Conservation (phyloP, 169 alveolate species). For the Besnoitia besnoiti region DNA sequence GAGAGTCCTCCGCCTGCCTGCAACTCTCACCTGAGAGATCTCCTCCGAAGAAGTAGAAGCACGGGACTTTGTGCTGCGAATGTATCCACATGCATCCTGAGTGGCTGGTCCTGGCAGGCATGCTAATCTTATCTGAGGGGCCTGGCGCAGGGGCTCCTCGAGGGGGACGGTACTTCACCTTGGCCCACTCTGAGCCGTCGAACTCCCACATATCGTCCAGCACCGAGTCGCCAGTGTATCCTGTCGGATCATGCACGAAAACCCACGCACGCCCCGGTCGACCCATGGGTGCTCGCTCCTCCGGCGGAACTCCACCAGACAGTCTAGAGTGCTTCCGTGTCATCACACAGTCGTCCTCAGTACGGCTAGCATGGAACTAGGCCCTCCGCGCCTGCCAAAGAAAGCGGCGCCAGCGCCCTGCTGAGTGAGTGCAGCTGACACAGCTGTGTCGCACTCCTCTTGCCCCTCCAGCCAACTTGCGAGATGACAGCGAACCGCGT, state of each 20-base stretch:
- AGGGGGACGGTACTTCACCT: conserved; percentile 39
- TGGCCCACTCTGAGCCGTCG: conserved; percentile 55
- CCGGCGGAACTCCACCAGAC: no score
- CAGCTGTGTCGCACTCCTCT: no score
- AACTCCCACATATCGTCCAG: conserved; percentile 61
- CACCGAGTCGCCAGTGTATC: conserved; percentile 43
- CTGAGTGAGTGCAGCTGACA: no score
- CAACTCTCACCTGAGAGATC: conserved; percentile 52
- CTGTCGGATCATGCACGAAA: no score
- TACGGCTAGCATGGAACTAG: no score
- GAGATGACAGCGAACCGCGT: not conserved
- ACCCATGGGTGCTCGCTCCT: no score
- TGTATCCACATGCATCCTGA: conserved; percentile 59
- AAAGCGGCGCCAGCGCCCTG: no score
- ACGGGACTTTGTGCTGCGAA: conserved; percentile 58
- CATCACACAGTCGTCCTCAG: no score
- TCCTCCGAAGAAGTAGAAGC: conserved; percentile 62
- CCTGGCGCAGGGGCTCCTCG: conserved; percentile 9
- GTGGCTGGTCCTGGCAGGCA: conserved; percentile 62
- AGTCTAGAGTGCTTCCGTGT: no score
- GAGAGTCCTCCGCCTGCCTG: no score
- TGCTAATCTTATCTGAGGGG: not conserved
- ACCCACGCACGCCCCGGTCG: no score
- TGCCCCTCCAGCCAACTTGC: not conserved
- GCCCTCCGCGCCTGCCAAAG: no score